Base-by-base conservation (phyloP, 2,329 filamentous ascomycete genomes). In the Aspergillus luchuensis region DNA sequence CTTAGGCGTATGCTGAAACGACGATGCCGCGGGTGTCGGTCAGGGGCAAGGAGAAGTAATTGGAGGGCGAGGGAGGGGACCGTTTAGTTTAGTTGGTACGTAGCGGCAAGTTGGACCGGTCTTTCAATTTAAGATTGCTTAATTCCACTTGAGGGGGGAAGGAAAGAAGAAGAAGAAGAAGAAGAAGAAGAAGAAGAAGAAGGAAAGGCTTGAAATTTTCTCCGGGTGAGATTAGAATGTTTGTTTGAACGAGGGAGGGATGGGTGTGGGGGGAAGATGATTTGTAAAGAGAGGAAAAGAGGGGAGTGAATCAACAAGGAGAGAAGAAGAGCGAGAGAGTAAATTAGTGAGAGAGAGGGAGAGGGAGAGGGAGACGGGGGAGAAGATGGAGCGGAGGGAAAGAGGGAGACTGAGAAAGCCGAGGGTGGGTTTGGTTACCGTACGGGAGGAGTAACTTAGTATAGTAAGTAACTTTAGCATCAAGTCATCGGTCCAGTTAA, bases 21-120 rank as follows among this genome's bases (percentile, higher is more conserved):
- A 61, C 65, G 67, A 69, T 63, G 63, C 56, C 58, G 61, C 64
- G 64, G 65, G 58, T 49, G 51, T 60, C 51, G 55, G 58, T 64
- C 60, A 64, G 58, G 65, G 63, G 62, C 38, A 15, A 15, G 28
- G 39, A 38, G 39, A 45, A 51, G 55, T 56, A 60, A 61, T 62
- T 59, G 65, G 57, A 59, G 62, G 56, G 56, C 61, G 33, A 36
- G 33, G 33, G 33, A 28, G 23, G 47, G 39, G 50, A 56, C 39
- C 28, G 33, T 36, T 36, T 36, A 59, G 61, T 58, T 58, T 55
- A 55, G 61, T 57, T 33, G 39, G 60, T 48, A 41, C 41, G 54
- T 45, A 60, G 57, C 47, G 47, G 52, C 56, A 50, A 36, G 41
- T 48, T 15, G 33, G 21, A 30, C 25, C 47, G 47, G 25, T 45